A percentile compares a stretch with the other conserved stretches of the same genome.
phyloP scores from a whole-genome alignment of 805 yeast species.

The Candida fluviatilis region DNA sequence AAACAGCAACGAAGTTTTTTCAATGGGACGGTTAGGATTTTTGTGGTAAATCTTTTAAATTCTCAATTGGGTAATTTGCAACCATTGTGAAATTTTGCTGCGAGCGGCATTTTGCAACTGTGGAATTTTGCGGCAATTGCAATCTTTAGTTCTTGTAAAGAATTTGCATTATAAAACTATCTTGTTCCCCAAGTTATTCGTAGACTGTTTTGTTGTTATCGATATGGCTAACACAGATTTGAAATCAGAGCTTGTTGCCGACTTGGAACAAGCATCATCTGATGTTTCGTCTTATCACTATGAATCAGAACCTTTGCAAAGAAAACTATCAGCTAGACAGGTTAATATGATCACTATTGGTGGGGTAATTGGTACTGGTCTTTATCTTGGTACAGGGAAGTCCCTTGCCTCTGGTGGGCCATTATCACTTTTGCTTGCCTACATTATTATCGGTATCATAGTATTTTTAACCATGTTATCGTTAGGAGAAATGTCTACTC shows the following conservation, averaged over 20 bases:
- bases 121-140: neutral
- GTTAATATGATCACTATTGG: slow-evolving; percentile 35
- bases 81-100: neutral
- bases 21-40: no score
- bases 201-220: no score
- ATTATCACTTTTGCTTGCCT: slow-evolving; percentile 28
- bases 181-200: no score
- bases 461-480: slow-evolving; percentile 51
- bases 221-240: neutral
- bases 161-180: neutral
- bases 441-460: slow-evolving; percentile 35
- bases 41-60: neutral
- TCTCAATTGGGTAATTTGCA: slow-evolving; percentile 1
- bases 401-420: slow-evolving; percentile 31
- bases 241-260: neutral
- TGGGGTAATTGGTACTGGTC: slow-evolving; percentile 34
- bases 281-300: neutral
- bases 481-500: slow-evolving; percentile 55
- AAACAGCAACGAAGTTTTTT: no score
- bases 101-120: neutral
- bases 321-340: slow-evolving; percentile 21
- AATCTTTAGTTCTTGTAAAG: slow-evolving; percentile 4
- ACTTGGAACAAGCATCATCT: neutral
- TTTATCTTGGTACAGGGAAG: slow-evolving; percentile 29
- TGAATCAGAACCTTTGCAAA: slow-evolving; percentile 5